Evolutionary conservation across 495 filamentous ascomycete genomes (phyloP).

Genomic region (Penicillium tannophilum): DNA sequence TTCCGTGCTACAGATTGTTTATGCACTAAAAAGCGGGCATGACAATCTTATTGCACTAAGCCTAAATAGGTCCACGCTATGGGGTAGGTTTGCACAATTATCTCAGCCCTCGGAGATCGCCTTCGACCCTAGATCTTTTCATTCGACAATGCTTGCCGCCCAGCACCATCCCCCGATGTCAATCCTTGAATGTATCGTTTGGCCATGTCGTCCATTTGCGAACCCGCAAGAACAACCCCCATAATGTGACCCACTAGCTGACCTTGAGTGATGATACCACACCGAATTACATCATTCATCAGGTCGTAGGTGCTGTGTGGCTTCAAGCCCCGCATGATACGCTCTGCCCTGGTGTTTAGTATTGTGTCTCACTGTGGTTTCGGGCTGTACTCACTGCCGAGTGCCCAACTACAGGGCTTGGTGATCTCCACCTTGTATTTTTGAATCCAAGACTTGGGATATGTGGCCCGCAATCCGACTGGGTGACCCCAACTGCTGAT

Average conservation of each 20-base stretch:
- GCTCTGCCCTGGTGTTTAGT: slow-evolving; percentile 7
- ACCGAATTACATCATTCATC: slow-evolving; percentile 17
- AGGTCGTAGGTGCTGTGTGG: slow-evolving; percentile 14
- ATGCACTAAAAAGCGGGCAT: background rate
- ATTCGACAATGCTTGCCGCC: slow-evolving; percentile 16
- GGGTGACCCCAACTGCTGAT: slow-evolving; percentile 15
- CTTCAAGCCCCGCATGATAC: slow-evolving; percentile 19
- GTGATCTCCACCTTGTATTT: slow-evolving; percentile 18
- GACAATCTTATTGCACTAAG: background rate
- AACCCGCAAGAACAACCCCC: slow-evolving; percentile 11
- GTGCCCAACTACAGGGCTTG: slow-evolving; percentile 13
- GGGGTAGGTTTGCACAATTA: background rate
- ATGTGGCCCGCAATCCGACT: slow-evolving; percentile 7
- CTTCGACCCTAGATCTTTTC: slow-evolving; percentile 7
- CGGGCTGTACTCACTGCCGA: slow-evolving; percentile 9
- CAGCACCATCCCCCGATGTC: slow-evolving; percentile 11
- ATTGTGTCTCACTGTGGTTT: background rate
- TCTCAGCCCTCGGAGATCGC: background rate
- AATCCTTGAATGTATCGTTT: slow-evolving; percentile 14
- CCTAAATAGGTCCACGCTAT: background rate
- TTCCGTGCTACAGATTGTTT: background rate
- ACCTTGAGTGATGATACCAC: slow-evolving; percentile 19
- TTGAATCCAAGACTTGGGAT: slow-evolving; percentile 15
- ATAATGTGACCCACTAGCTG: slow-evolving; percentile 15
- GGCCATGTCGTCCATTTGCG: slow-evolving; percentile 12